Evolutionary conservation across 2,329 filamentous ascomycete genomes (phyloP).

Genomic region (Colletotrichum zoysiae): DNA sequence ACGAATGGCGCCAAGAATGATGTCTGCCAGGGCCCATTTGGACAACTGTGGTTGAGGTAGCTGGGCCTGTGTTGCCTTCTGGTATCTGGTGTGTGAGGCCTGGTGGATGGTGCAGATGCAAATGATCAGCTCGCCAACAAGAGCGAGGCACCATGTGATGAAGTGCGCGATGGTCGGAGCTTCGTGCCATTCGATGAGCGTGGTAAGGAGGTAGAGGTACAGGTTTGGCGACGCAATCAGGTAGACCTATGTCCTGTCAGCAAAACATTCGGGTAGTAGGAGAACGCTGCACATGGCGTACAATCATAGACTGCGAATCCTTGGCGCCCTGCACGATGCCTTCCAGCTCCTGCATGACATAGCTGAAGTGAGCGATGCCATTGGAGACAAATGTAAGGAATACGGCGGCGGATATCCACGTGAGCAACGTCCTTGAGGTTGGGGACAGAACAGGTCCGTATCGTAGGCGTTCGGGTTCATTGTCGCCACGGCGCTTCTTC

Average conservation of each 20-base stretch:
- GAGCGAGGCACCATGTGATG: constrained; percentile 79
- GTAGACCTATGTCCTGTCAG: constrained; percentile 74
- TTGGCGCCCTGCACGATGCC: constrained; percentile 21
- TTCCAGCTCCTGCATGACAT: constrained; percentile 36
- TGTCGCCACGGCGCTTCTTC: constrained; percentile 56
- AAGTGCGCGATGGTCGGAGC: constrained; percentile 86
- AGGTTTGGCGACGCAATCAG: constrained; percentile 87
- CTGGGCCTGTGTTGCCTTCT: constrained; percentile 36
- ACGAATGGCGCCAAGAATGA: constrained; percentile 76
- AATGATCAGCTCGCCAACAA: constrained; percentile 80
- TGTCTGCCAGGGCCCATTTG: constrained; percentile 73
- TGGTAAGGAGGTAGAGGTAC: constrained; percentile 87
- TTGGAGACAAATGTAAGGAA: constrained; percentile 82
- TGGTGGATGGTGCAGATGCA: constrained; percentile 76
- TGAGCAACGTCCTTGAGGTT: constrained; percentile 79
- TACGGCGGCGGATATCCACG: constrained; percentile 78
- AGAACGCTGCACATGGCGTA: constrained; percentile 13
- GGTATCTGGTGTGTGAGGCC: constrained; percentile 59
- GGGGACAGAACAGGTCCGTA: constrained; percentile 59
- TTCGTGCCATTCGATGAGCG: constrained; percentile 84
- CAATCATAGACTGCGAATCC: constrained; percentile 39
- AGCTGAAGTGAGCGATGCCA: constrained; percentile 64
- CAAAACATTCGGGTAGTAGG: constrained; percentile 33
- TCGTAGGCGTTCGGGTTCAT: constrained; percentile 49
- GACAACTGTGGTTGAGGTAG: constrained; percentile 5